These are phyloP conservation scores for Cryptococcus sp. DNA, from an alignment of 1,284 basidiomycete species.

Conservation along the genomic window DNA sequence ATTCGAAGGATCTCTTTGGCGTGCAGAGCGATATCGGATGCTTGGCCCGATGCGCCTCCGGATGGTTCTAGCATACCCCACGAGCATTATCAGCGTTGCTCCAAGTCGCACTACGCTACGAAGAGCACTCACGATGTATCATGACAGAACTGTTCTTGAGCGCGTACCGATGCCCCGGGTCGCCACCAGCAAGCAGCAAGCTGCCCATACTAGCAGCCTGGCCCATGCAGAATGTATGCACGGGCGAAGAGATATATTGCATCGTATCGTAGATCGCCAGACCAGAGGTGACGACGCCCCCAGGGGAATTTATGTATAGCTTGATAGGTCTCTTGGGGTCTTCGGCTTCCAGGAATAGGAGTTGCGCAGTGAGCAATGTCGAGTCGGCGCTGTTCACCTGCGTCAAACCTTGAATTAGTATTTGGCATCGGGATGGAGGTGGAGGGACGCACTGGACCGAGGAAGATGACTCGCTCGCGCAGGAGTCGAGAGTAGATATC, in stretches of 20 bases:
- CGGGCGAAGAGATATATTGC: slow-evolving; percentile 86
- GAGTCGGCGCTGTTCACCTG: slow-evolving; percentile 52
- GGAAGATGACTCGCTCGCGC: slow-evolving; percentile 87
- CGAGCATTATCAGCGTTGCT: neutral
- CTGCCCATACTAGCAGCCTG: slow-evolving; percentile 94
- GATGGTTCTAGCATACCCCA: slow-evolving; percentile 69
- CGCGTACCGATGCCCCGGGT: slow-evolving; percentile 81
- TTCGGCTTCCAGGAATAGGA: slow-evolving; percentile 91
- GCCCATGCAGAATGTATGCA: slow-evolving; percentile 91
- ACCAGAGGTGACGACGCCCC: slow-evolving; percentile 89
- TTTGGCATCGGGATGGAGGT: neutral
- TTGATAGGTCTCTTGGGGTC: slow-evolving; percentile 88
- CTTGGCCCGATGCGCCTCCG: slow-evolving; percentile 88
- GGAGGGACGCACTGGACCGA: slow-evolving; percentile 70
- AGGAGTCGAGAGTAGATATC: slow-evolving; percentile 91
- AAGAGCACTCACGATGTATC: slow-evolving; percentile 79
- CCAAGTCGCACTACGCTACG: neutral
- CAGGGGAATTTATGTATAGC: slow-evolving; percentile 91
- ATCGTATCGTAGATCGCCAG: slow-evolving; percentile 90
- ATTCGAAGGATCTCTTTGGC: slow-evolving; percentile 90
- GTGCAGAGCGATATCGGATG: slow-evolving; percentile 90
- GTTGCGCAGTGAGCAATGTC: slow-evolving; percentile 79
- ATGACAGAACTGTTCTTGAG: slow-evolving; percentile 90
- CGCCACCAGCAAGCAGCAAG: slow-evolving; percentile 79
- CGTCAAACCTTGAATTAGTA: neutral